These are phyloP conservation scores for Colletotrichum lentis DNA, from an alignment of 2,329 filamentous ascomycete species.

Conservation along the genomic window DNA sequence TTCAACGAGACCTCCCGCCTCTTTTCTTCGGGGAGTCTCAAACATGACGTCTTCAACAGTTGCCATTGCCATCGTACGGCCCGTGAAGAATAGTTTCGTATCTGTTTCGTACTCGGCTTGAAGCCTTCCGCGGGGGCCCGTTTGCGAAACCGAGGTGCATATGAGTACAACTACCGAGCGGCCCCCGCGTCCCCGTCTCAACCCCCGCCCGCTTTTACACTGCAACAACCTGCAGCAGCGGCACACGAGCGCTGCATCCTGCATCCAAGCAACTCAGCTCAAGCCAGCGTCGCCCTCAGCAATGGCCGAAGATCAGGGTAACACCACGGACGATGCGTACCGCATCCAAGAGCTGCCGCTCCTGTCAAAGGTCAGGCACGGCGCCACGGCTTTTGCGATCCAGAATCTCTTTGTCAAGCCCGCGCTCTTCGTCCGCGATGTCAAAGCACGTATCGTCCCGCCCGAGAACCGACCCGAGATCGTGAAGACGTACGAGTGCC, in stretches of 20 bases:
- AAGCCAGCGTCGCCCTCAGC: conserved; percentile 16
- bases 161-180: conserved; percentile 32
- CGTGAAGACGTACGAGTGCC: conserved; percentile 36
- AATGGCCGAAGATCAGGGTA: conserved; percentile 31
- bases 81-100: conserved; percentile 21
- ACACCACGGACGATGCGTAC: conserved; percentile 20
- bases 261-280: conserved; percentile 15
- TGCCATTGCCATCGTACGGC: too few relatives aligned
- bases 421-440: conserved; percentile 22
- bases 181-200: conserved; percentile 22
- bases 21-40: too few relatives aligned
- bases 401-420: conserved; percentile 34
- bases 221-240: conserved; percentile 1
- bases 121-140: conserved; percentile 14
- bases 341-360: conserved; percentile 16
- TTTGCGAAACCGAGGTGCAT: conserved; percentile 30
- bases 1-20: too few relatives aligned
- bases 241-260: conserved; percentile 22
- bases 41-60: conserved; percentile 5
- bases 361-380: conserved; percentile 26
- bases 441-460: conserved; percentile 25
- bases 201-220: conserved; percentile 23
- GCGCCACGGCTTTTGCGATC: conserved; percentile 26
- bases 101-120: conserved; percentile 33
- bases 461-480: conserved; percentile 29